Base-by-base conservation (phyloP, 768 basidiomycete genomes). In the Pulveroboletus sp. region DNA sequence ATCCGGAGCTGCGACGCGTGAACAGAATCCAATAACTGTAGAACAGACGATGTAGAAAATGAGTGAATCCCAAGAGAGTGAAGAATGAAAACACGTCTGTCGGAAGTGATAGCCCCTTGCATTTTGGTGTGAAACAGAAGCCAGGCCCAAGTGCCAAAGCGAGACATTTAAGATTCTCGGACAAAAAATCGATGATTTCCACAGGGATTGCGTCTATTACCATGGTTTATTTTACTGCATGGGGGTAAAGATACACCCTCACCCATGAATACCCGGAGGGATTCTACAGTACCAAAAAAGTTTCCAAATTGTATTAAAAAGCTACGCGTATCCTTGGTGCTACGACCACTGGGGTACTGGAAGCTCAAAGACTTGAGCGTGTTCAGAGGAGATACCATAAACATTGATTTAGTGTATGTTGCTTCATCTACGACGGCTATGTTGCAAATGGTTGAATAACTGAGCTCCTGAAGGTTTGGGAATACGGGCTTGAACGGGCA, bases 381-480 rank as follows among this genome's bases (percentile, higher is more conserved):
- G 21, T 3, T 43, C 33, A 48, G 32, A 14, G 49, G 14, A 8
- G 41, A 59, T 9, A 61, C 26, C 38, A 46, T 21, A 36, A 52
- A 54, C 18, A 63, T 17, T 28, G 46, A 51, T 40, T 49, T 51
- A 2, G 46, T 46, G 39, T 61, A 61, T 0, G 49, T 52, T 15
- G 50, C 31, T 10, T 38, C 43, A 17, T 59, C 50, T 7, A 52
- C 42, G 46, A 60, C 46, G 31, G 47, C 28, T 14, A 62, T 56
- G 49, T 59, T 62, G 33, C 57, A 63, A 5, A 63, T 48, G 2
- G 48, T 46, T 1, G 49, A 15, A 10, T 50, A 51, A 5, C 32
- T 36, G 28, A 62, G 61, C 37, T 62, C 61, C 52, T 63, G 57
- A 2, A 63, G 58, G 37, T 60, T 63, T 15, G 54, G 58, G 21